phyloP scores from a whole-genome alignment of 2,329 filamentous ascomycete species.

The Penicillium sp. region DNA sequence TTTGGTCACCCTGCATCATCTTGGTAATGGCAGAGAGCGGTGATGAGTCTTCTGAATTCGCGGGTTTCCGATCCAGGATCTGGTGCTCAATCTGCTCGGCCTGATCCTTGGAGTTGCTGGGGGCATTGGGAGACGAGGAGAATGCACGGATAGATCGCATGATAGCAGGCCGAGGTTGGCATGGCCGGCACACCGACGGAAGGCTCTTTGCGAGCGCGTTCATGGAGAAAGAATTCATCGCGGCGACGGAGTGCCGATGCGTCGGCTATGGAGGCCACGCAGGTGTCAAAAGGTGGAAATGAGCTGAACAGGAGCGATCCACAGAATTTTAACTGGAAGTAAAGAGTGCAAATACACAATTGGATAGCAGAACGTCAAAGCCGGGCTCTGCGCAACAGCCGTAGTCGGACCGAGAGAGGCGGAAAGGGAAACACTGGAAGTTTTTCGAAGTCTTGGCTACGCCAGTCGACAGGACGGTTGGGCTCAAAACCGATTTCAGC shows the following conservation, averaged over 20 bases:
- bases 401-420: conserved; percentile 27
- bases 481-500: no score
- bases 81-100: conserved; percentile 27
- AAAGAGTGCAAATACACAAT: conserved; percentile 1
- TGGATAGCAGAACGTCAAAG: not conserved
- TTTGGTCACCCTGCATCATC: conserved; percentile 29
- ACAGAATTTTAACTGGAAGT: not conserved
- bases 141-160: conserved; percentile 29
- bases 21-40: conserved; percentile 29
- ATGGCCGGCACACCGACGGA: conserved; percentile 31
- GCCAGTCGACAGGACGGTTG: no score
- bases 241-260: conserved; percentile 12
- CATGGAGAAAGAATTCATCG: conserved; percentile 34
- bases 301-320: not conserved
- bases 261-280: conserved; percentile 8
- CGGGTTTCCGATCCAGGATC: conserved; percentile 24
- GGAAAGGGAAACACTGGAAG: conserved; percentile 31
- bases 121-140: conserved; percentile 29
- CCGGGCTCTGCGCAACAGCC: conserved; percentile 12
- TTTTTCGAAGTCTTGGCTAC: conserved; percentile 37
- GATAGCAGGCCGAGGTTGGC: conserved; percentile 18
- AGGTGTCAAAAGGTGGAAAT: not conserved
- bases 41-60: conserved; percentile 16
- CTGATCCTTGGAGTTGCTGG: conserved; percentile 17
- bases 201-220: conserved; percentile 30